phyloP scores from a whole-genome alignment of 2,329 filamentous ascomycete species.

The Trichoderma guizhouense region DNA sequence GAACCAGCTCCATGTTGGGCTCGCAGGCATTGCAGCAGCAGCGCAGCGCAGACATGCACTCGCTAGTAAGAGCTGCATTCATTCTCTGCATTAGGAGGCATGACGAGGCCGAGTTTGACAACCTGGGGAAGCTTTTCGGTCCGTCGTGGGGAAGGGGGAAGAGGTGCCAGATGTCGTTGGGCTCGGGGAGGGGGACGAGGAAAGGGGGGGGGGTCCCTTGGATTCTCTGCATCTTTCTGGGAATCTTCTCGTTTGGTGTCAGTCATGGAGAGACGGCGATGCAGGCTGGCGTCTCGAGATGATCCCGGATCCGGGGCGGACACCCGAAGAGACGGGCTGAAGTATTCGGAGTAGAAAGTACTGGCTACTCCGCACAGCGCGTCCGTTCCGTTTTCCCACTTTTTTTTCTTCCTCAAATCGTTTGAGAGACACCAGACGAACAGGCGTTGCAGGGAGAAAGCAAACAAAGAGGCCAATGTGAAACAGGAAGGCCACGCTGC shows the following conservation, averaged over 20 bases:
- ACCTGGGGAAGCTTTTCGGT: slow-evolving; percentile 16
- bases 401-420: too few relatives aligned
- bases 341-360: not conserved
- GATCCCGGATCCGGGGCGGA: slow-evolving; percentile 12
- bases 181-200: not conserved
- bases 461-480: slow-evolving; percentile 10
- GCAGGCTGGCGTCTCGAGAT: not conserved
- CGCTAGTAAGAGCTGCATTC: slow-evolving; percentile 10
- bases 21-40: slow-evolving; percentile 13
- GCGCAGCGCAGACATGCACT: slow-evolving; percentile 10
- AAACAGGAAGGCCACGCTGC: slow-evolving; percentile 10
- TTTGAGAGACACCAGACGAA: not conserved
- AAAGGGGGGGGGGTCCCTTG: not conserved
- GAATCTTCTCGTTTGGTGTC: not conserved
- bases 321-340: slow-evolving; percentile 12
- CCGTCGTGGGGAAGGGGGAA: slow-evolving; percentile 15
- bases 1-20: slow-evolving; percentile 15
- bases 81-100: slow-evolving; percentile 14
- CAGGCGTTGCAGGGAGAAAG: not conserved
- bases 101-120: slow-evolving; percentile 1
- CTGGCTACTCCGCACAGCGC: slow-evolving; percentile 8
- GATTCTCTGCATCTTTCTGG: not conserved
- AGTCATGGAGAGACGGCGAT: slow-evolving; percentile 1
- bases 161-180: not conserved
- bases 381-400: not conserved